Evolutionary conservation across 805 yeast genomes (phyloP), one percentile per base, ranked within the genome.

Genomic region (Metschnikowia picachoensis): DNA sequence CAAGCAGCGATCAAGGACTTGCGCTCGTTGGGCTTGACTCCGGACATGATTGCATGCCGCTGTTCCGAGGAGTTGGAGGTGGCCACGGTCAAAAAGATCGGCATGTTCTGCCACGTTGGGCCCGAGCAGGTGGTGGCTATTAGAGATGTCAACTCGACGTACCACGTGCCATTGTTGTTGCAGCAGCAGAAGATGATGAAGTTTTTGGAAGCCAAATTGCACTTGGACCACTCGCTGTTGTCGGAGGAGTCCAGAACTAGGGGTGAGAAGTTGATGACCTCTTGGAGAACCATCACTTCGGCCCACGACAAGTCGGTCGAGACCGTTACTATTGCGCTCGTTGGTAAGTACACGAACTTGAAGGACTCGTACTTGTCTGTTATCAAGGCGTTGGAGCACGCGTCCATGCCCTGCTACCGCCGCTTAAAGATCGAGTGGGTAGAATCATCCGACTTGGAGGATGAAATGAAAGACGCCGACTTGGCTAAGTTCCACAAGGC

Each of bases 61-160:
- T 94, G 99, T 75, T 77, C 88, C 43, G 86, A 86, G 56, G 78
- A 79, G 61, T 78, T 94, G 58, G 95, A 87, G 60, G 70, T 71
- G 48, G 82, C 90, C 54, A 90, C 97, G n/a, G 87, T 85, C 62
- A 92, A 87, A 54, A 94, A 94, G 72, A 92, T 94, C 62, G 94
- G 97, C 49, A 94, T 94, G 98, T 94, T 94, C 73, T 92, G 98
- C 69, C 98, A 94, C 64, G 99, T 94, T 57, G 97, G 97, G 29
- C 87, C 95, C n/a, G 90, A 92, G 47, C 98, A 95, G 74, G 98
- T 94, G 39, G 78, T 94, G 57, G 97, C 95, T 41, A 96, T 94
- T 45, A 96, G 91, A 63, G 99, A 94, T 68, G 95, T 94, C 58
- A 87, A 87, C 73, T 88, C 97, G 11, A 92, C 98, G 39, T 94